Evolutionary conservation across 768 basidiomycete genomes (phyloP).

Genomic region (Pulveroboletus sp.): DNA sequence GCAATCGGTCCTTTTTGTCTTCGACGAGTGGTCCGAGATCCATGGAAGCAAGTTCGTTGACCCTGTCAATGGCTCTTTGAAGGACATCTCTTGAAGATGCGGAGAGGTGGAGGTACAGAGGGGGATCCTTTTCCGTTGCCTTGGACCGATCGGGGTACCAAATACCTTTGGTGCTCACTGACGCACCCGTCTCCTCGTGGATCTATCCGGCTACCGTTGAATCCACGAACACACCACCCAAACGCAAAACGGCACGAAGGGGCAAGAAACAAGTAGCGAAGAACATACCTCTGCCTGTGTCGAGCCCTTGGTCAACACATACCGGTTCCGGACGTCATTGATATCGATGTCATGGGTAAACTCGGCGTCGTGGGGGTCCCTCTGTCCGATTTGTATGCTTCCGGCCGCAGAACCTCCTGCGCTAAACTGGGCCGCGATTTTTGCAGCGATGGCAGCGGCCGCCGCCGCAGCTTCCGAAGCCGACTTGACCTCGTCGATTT

Average conservation of each 20-base stretch:
- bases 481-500: slow-evolving; percentile 48
- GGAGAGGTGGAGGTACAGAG: slow-evolving; percentile 90
- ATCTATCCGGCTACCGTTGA: slow-evolving; percentile 53
- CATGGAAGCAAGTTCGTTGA: slow-evolving; percentile 69
- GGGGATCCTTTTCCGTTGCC: slow-evolving; percentile 90
- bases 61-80: slow-evolving; percentile 63
- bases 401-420: slow-evolving; percentile 38
- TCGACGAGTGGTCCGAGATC: slow-evolving; percentile 83
- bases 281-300: slow-evolving; percentile 84
- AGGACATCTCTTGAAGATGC: slow-evolving; percentile 66
- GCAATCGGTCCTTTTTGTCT: slow-evolving; percentile 65
- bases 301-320: slow-evolving; percentile 88
- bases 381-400: slow-evolving; percentile 43
- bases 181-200: slow-evolving; percentile 87
- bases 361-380: slow-evolving; percentile 74
- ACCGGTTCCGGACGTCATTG: slow-evolving; percentile 93
- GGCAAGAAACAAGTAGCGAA: neutral
- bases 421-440: slow-evolving; percentile 87
- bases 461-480: slow-evolving; percentile 64
- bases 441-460: slow-evolving; percentile 87
- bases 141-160: slow-evolving; percentile 95
- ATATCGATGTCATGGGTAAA: slow-evolving; percentile 94
- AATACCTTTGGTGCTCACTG: slow-evolving; percentile 87
- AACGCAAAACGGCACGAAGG: neutral
- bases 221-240: neutral